Percentiles rank a stretch among this genome's conserved stretches.
phyloP scores from a whole-genome alignment of 768 basidiomycete species.

The Daedalea quercina region DNA sequence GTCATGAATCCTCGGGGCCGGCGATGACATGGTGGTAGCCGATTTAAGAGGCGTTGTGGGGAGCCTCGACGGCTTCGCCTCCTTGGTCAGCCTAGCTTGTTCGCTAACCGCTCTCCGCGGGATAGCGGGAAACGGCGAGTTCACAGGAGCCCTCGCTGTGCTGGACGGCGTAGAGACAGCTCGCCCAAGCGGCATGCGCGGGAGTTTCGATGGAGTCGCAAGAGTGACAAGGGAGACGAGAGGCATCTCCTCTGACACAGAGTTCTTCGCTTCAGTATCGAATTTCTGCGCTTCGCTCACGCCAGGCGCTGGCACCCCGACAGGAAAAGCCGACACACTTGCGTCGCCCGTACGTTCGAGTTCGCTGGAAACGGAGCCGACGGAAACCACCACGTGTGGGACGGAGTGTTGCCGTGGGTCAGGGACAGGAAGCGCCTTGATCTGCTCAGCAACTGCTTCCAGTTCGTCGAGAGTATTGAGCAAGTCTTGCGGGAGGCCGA shows the following conservation, averaged over 20 bases:
- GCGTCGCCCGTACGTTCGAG: too few relatives aligned
- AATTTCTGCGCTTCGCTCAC: too few relatives aligned
- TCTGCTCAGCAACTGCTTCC: not conserved
- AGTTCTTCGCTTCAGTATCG: not conserved
- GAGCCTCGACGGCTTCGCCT: not conserved
- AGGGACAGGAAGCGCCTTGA: not conserved
- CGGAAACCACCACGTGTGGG: not conserved
- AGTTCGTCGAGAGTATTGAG: not conserved
- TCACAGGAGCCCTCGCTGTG: not conserved
- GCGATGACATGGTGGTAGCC: too few relatives aligned
- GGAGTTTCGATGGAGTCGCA: not conserved
- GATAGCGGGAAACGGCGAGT: not conserved
- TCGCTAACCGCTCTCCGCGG: not conserved
- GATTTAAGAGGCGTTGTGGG: too few relatives aligned
- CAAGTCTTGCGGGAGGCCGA: not conserved
- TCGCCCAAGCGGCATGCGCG: not conserved
- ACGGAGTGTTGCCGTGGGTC: not conserved
- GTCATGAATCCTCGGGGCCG: too few relatives aligned
- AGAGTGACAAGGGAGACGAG: not conserved
- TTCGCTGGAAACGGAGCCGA: too few relatives aligned
- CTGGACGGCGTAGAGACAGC: not conserved
- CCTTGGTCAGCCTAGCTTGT: not conserved
- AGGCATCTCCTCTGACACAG: not conserved
- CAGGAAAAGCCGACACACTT: too few relatives aligned
- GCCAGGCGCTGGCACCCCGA: too few relatives aligned